Evolutionary conservation across 1,139 yeast species (phyloP).

Genomic region (Candida freyschussii): DNA sequence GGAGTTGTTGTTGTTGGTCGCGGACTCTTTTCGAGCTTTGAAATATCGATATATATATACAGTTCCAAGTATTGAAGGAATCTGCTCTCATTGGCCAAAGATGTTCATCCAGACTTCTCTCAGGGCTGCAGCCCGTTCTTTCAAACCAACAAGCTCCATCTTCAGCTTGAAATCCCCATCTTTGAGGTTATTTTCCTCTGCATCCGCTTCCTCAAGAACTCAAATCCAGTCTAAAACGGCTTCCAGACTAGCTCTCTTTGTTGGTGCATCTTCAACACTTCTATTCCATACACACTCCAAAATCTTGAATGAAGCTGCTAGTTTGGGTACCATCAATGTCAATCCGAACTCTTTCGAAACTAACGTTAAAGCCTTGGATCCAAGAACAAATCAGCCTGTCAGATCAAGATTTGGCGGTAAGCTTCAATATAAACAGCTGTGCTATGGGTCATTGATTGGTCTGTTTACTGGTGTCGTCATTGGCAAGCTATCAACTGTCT

Average conservation of each 20-base stretch:
- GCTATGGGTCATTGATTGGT: slow-evolving; percentile 59
- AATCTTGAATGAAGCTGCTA: slow-evolving; percentile 24
- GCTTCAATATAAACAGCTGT: slow-evolving; percentile 52
- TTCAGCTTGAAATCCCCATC: slow-evolving; percentile 2
- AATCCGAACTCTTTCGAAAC: slow-evolving; percentile 7
- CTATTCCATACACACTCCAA: slow-evolving; percentile 18
- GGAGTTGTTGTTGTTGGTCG: too few relatives aligned
- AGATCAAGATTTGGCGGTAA: slow-evolving; percentile 33
- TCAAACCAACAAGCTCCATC: slow-evolving; percentile 8
- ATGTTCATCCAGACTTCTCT: slow-evolving; percentile 19
- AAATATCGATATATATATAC: too few relatives aligned
- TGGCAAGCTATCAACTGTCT: slow-evolving; percentile 53
- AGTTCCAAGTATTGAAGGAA: too few relatives aligned
- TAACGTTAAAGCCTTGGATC: slow-evolving; percentile 13
- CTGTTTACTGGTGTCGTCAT: slow-evolving; percentile 51
- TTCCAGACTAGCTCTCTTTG: slow-evolving; percentile 18
- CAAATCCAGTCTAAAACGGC: slow-evolving; percentile 4
- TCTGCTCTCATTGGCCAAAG: too few relatives aligned
- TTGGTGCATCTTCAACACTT: slow-evolving; percentile 23
- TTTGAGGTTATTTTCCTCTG: slow-evolving; percentile 7
- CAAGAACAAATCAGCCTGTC: slow-evolving; percentile 11
- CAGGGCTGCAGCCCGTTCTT: slow-evolving; percentile 14
- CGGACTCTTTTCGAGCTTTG: too few relatives aligned
- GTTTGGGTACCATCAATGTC: slow-evolving; percentile 20
- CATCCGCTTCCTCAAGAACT: slow-evolving; percentile 1